Percentiles rank a stretch among this genome's conserved stretches.
Conservation (phyloP, 192 early-diverging fungal species). For the Gonapodya sp. region DNA sequence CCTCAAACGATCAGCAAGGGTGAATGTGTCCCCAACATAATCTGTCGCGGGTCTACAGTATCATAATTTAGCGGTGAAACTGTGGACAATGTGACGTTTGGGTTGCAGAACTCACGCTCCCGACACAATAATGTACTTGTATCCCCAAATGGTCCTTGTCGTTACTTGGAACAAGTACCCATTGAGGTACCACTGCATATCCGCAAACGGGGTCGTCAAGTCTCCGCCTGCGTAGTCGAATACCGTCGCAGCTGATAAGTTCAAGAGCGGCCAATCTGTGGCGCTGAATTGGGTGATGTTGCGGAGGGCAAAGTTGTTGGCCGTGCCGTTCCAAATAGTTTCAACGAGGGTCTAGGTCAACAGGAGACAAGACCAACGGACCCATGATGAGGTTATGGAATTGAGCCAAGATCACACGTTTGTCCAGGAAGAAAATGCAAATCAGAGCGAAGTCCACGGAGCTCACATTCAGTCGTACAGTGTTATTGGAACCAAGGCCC, state of each 20-base stretch:
- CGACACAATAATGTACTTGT: conserved; percentile 4
- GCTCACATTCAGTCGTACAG: background rate
- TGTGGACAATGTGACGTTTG: background rate
- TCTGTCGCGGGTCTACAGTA: background rate
- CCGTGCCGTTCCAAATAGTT: background rate
- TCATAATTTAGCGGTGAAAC: background rate
- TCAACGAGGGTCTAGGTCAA: background rate
- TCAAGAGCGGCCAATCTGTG: background rate
- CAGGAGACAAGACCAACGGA: too few species aligned
- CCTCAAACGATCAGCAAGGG: background rate
- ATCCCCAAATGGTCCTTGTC: background rate
- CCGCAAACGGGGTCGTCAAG: background rate
- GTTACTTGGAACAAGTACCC: background rate
- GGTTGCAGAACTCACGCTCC: background rate
- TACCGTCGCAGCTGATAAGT: background rate
- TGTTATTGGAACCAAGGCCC: background rate
- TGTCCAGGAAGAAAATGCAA: background rate
- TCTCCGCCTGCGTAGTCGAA: background rate
- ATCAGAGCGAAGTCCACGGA: background rate
- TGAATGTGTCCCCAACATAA: background rate
- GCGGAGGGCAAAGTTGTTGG: background rate
- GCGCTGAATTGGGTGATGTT: background rate
- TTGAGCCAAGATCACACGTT: too few species aligned
- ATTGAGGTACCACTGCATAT: background rate
- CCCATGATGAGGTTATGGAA: too few species aligned